Evolutionary conservation across 2,329 filamentous ascomycete species (phyloP), one percentile per base, ranked within the genome.

Genomic region (Sclerotinia sclerotiorum): DNA sequence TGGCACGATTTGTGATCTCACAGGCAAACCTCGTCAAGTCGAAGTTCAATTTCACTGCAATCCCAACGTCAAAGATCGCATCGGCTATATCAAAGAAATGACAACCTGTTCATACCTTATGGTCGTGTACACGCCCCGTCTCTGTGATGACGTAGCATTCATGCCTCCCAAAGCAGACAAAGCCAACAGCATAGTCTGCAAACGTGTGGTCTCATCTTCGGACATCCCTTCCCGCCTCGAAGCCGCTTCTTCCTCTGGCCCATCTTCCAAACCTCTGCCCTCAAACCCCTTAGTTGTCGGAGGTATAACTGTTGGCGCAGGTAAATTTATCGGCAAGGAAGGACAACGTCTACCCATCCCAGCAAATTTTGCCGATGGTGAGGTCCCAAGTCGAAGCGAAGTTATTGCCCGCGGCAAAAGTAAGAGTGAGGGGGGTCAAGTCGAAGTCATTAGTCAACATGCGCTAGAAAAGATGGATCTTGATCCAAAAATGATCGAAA

Each of bases 131-230:
- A 92, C 90, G 0, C 88, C 89, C 0, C 84, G 89, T 13, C 84
- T 92, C n/a, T 92, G 90, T 78, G 87, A 88, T 76, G 90, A 92
- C 73, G 84, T 90, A n/a, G 89, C 90, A 2, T 92, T 92, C 76
- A 81, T 87, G 67, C 89, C 89, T 3, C 87, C 88, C 0, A 85
- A 88, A 72, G 85, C 89, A 69, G 87, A 87, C 70, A 84, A 86
- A 69, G 84, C 88, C 2, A 84, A 91, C 76, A 74, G 81, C 2
- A 88, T 92, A 62, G 81, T 84, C 61, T 92, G 90, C 75, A 82
- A 83, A 21, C 83, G 86, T 69, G 84, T 92, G 32, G 79, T 91
- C 24, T 74, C 80, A 3, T 19, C n/a, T 3, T 82, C 85, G 10
- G 81, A 74, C 0, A 73, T 77, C 3, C 65, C 35, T 7, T 65